These are phyloP conservation scores for Suillus placidus DNA, from an alignment of 768 basidiomycete genomes.

Conservation along the genomic window DNA sequence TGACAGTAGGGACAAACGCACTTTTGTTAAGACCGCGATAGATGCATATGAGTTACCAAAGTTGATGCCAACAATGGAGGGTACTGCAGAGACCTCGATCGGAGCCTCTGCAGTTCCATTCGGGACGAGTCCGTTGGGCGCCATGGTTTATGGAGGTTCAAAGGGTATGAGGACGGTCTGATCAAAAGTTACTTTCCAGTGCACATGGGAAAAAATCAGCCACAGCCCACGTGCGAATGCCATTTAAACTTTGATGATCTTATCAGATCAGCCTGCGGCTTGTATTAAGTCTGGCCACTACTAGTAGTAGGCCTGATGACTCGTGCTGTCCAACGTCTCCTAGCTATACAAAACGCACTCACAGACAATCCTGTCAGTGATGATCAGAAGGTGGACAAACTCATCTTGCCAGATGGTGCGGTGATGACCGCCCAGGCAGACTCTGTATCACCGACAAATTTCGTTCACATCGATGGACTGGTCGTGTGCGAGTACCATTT, in stretches of 20 bases:
- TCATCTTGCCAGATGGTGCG: constrained; percentile 20
- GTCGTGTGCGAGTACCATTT: constrained; percentile 18
- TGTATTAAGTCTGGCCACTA: background rate
- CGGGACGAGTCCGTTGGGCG: constrained; percentile 42
- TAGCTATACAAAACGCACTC: constrained; percentile 19
- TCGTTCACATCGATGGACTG: constrained; percentile 12
- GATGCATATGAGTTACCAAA: constrained; percentile 95
- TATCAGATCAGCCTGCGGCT: background rate
- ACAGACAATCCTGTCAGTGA: background rate
- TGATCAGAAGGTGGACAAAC: background rate
- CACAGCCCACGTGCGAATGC: constrained; percentile 9
- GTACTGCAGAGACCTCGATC: constrained; percentile 35
- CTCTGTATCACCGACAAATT: background rate
- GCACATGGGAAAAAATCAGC: constrained; percentile 3
- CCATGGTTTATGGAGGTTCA: constrained; percentile 33
- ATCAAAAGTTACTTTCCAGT: constrained; percentile 1
- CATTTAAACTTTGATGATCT: background rate
- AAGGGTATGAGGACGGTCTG: constrained; percentile 2
- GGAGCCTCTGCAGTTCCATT: constrained; percentile 57
- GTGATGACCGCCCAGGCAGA: constrained; percentile 7
- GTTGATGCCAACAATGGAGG: constrained; percentile 89
- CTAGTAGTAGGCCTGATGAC: constrained; percentile 13
- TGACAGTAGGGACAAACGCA: constrained; percentile 33
- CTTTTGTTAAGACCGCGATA: constrained; percentile 95
- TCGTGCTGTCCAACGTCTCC: constrained; percentile 10